A percentile compares a stretch with the other conserved stretches of the same genome.
phyloP scores from a whole-genome alignment of 768 basidiomycete genomes.

The Lyophyllum semitale region DNA sequence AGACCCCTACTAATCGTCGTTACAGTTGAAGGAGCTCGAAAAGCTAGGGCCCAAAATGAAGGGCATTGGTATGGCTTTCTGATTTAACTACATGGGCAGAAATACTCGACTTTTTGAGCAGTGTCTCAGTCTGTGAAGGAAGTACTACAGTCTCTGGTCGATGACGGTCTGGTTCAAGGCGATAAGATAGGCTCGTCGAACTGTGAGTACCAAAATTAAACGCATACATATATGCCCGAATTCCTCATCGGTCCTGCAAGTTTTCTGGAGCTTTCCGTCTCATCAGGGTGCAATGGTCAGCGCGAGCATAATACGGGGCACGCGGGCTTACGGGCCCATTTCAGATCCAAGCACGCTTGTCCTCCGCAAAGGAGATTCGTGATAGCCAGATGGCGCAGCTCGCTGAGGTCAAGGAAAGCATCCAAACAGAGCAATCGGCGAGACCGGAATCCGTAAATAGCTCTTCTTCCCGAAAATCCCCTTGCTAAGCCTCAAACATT shows the following conservation, averaged over 20 bases:
- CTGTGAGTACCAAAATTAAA: conserved; percentile 55
- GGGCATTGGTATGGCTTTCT: conserved; percentile 67
- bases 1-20: background rate
- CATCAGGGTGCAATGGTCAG: conserved; percentile 79
- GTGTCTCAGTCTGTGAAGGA: conserved; percentile 94
- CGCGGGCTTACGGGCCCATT: background rate
- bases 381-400: conserved; percentile 46
- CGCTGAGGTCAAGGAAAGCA: conserved; percentile 44
- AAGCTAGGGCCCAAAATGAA: conserved; percentile 88
- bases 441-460: conserved; percentile 59
- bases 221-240: conserved; percentile 22
- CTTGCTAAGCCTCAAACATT: conserved; percentile 8
- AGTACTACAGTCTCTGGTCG: conserved; percentile 82
- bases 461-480: conserved; percentile 1
- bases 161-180: conserved; percentile 81
- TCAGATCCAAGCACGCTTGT: conserved; percentile 61
- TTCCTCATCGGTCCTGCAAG: conserved; percentile 36
- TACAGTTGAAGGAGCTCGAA: conserved; percentile 87
- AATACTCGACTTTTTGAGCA: conserved; percentile 26
- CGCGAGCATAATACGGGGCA: background rate
- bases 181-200: conserved; percentile 97
- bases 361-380: conserved; percentile 48
- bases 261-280: conserved; percentile 96
- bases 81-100: background rate
- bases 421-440: conserved; percentile 52